phyloP scores from a whole-genome alignment of 768 basidiomycete genomes.

The Boletus huronensis region DNA sequence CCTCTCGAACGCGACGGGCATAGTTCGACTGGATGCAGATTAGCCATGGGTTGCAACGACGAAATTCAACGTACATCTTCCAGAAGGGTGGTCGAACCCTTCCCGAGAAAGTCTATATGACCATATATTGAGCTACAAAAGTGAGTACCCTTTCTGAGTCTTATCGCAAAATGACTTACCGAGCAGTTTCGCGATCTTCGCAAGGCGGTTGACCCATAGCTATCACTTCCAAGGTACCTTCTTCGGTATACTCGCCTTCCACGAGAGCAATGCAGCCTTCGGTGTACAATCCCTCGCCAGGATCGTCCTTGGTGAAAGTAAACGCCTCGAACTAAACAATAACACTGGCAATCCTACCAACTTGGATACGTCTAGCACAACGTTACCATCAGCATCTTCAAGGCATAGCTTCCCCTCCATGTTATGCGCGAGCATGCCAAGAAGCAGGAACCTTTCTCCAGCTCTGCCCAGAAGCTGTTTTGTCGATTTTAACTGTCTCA shows the following conservation, averaged over 20 bases:
- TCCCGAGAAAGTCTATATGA: slow-evolving; percentile 96
- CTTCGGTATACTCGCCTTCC: slow-evolving; percentile 95
- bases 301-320: slow-evolving; percentile 57
- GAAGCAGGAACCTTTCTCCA: slow-evolving; percentile 84
- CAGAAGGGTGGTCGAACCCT: slow-evolving; percentile 81
- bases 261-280: slow-evolving; percentile 94
- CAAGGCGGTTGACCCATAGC: slow-evolving; percentile 98
- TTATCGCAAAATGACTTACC: slow-evolving; percentile 43
- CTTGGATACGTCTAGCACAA: slow-evolving; percentile 84
- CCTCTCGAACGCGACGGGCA: slow-evolving; percentile 58
- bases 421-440: slow-evolving; percentile 87
- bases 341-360: slow-evolving; percentile 45
- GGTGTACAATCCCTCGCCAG: slow-evolving; percentile 93
- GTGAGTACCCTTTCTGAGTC: slow-evolving; percentile 5
- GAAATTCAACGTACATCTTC: slow-evolving; percentile 69
- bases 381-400: slow-evolving; percentile 90
- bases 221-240: slow-evolving; percentile 81
- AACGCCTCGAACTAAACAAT: slow-evolving; percentile 7
- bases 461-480: slow-evolving; percentile 92
- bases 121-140: slow-evolving; percentile 80
- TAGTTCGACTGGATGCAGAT: slow-evolving; percentile 52
- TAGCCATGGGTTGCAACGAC: neutral
- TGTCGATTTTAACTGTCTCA: slow-evolving; percentile 79
- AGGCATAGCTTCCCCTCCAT: slow-evolving; percentile 89
- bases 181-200: slow-evolving; percentile 79